These are phyloP conservation scores for Nakazawaea ambrosiae DNA, from an alignment of 805 yeast genomes.

Conservation along the genomic window DNA sequence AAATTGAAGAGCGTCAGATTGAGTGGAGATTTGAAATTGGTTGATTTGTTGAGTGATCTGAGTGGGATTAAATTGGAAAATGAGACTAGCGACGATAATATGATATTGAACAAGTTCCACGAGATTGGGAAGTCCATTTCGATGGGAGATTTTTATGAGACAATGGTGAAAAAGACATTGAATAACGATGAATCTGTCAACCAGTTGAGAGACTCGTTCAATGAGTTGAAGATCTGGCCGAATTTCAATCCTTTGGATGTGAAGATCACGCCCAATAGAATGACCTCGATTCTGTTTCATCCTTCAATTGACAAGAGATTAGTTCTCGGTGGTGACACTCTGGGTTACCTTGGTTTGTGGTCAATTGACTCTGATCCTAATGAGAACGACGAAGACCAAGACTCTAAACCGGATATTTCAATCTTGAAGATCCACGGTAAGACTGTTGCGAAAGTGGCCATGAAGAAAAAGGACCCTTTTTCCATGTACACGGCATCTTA, in stretches of 20 bases:
- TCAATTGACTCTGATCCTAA: constrained; percentile 37
- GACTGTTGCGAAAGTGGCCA: constrained; percentile 57
- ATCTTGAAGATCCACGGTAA: constrained; percentile 72
- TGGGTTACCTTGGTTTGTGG: constrained; percentile 89
- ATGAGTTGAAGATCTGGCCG: constrained; percentile 41
- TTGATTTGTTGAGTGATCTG: constrained; percentile 46
- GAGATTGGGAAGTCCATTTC: constrained; percentile 47
- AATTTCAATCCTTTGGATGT: constrained; percentile 63
- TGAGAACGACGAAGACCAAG: constrained; percentile 29
- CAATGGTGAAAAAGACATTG: constrained; percentile 29
- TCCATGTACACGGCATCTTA: constrained; percentile 69
- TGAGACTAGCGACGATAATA: constrained; percentile 25
- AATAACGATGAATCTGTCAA: constrained; percentile 35
- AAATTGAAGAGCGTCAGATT: constrained; percentile 50
- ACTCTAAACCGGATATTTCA: constrained; percentile 44
- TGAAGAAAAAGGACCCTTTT: constrained; percentile 41
- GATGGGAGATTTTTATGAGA: constrained; percentile 65
- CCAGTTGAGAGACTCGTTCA: constrained; percentile 46
- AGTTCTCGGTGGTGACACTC: constrained; percentile 80
- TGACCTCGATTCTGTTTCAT: constrained; percentile 70
- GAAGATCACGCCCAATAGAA: constrained; percentile 63
- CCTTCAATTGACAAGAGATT: constrained; percentile 59
- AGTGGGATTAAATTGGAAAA: constrained; percentile 20
- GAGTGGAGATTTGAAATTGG: constrained; percentile 56
- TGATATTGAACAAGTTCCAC: constrained; percentile 24